A percentile compares a stretch with the other conserved stretches of the same genome.
Evolutionary conservation across 352 stramenopile genomes (phyloP).

Genomic region (Phytophthora sojae): DNA sequence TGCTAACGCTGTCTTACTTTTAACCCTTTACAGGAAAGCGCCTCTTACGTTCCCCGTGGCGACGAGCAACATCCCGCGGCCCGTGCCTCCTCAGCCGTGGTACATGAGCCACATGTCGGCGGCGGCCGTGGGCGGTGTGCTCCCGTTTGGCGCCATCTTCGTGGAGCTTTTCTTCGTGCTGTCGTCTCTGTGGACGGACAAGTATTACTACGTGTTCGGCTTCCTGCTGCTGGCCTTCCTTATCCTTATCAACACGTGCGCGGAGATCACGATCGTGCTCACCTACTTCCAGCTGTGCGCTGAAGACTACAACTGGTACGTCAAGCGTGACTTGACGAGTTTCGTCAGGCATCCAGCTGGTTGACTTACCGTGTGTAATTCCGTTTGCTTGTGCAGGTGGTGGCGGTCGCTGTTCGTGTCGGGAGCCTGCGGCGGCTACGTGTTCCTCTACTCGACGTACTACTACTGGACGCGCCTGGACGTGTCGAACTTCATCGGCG

Average conservation of each 20-base stretch:
- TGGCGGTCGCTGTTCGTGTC: constrained; percentile 99
- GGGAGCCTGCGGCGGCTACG: constrained; percentile 96
- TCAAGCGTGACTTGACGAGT: constrained; percentile 11
- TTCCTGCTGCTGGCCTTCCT: constrained; percentile 99
- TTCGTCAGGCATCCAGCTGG: not conserved
- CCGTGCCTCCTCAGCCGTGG: constrained; percentile 98
- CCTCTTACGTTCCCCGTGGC: constrained; percentile 96
- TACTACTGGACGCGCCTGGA: constrained; percentile 98
- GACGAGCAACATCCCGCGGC: constrained; percentile 98
- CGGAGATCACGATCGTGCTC: constrained; percentile 99
- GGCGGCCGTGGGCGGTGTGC: constrained; percentile 95
- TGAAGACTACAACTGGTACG: constrained; percentile 99
- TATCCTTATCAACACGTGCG: constrained; percentile 98
- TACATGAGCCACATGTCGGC: constrained; percentile 97
- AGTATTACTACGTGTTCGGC: constrained; percentile 99
- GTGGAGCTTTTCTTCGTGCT: constrained; percentile 99
- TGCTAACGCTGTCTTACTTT: constrained; percentile 11
- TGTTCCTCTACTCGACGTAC: constrained; percentile 99
- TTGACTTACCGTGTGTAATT: constrained; percentile 1
- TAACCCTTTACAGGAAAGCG: constrained; percentile 56
- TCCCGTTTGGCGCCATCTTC: constrained; percentile 99
- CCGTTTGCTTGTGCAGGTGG: constrained; percentile 69
- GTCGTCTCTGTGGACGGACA: constrained; percentile 97
- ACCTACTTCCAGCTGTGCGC: constrained; percentile 99
- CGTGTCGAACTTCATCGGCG: constrained; percentile 92